Conservation (phyloP, 2,329 filamentous ascomycete species). For the Trichoderma aggressivum region DNA sequence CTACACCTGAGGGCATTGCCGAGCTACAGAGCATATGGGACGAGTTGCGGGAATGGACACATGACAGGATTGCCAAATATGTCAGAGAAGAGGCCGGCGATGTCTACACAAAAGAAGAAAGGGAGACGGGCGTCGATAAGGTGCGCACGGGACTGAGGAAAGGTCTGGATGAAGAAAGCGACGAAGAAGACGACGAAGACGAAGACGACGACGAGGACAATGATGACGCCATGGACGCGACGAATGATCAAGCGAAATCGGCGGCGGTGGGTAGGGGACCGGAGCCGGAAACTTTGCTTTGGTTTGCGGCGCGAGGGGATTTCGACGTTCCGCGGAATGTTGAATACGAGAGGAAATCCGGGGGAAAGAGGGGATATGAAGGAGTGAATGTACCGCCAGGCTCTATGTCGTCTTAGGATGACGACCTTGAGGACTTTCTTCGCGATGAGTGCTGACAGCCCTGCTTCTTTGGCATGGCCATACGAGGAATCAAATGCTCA, state of each 20-base stretch:
- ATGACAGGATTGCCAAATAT: constrained; percentile 40
- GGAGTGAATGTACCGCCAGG: constrained; percentile 34
- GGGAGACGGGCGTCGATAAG: constrained; percentile 61
- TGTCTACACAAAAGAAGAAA: constrained; percentile 70
- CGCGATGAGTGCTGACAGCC: not conserved
- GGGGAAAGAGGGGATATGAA: constrained; percentile 32
- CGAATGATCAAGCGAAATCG: constrained; percentile 22
- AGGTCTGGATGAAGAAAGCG: constrained; percentile 48
- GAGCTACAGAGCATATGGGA: constrained; percentile 56
- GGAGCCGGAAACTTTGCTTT: constrained; percentile 47
- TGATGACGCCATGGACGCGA: constrained; percentile 28
- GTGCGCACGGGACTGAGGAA: constrained; percentile 68
- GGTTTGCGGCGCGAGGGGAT: constrained; percentile 45
- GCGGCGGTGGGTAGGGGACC: constrained; percentile 33
- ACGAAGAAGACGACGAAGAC: constrained; percentile 58
- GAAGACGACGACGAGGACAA: constrained; percentile 46
- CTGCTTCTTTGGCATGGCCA: not conserved
- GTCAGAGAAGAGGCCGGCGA: constrained; percentile 49
- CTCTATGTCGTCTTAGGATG: constrained; percentile 18
- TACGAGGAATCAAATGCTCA: not conserved
- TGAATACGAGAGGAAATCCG: constrained; percentile 39
- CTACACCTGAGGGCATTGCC: constrained; percentile 43
- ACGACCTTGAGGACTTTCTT: not conserved
- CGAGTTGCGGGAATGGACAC: constrained; percentile 41
- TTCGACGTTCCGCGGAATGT: constrained; percentile 45